Conservation (phyloP, 1,284 basidiomycete genomes). For the Pseudozyma tsukubaensis region DNA sequence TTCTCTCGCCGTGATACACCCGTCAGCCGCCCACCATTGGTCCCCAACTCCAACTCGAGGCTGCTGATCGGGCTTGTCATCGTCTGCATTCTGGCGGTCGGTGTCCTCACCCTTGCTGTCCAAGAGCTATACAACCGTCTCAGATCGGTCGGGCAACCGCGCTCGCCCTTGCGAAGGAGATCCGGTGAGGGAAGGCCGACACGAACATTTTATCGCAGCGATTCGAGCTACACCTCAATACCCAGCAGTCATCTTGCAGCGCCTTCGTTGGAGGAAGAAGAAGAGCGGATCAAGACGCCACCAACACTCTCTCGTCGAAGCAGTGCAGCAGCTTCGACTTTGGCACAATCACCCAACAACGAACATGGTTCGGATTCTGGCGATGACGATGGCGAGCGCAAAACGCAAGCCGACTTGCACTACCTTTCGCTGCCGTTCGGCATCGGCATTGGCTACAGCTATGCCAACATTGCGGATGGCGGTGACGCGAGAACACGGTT, state of each 20-base stretch:
- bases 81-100: slow-evolving; percentile 45
- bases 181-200: slow-evolving; percentile 26
- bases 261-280: slow-evolving; percentile 44
- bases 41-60: slow-evolving; percentile 49
- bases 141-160: slow-evolving; percentile 16
- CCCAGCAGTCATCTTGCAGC: slow-evolving; percentile 10
- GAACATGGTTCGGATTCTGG: slow-evolving; percentile 27
- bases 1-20: slow-evolving; percentile 35
- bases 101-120: slow-evolving; percentile 32
- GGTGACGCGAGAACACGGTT: slow-evolving; percentile 27
- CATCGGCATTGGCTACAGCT: slow-evolving; percentile 49
- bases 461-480: slow-evolving; percentile 33
- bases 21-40: slow-evolving; percentile 41
- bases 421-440: slow-evolving; percentile 48
- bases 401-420: slow-evolving; percentile 29
- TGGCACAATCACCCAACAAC: slow-evolving; percentile 17
- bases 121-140: slow-evolving; percentile 35
- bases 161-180: slow-evolving; percentile 36
- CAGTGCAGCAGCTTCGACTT: slow-evolving; percentile 32
- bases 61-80: slow-evolving; percentile 42
- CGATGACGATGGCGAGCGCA: slow-evolving; percentile 30
- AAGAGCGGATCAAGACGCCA: slow-evolving; percentile 45
- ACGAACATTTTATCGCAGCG: slow-evolving; percentile 24
- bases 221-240: slow-evolving; percentile 22
- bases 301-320: slow-evolving; percentile 40